These are phyloP conservation scores for Tolypocladium pustulatum DNA, from an alignment of 2,329 filamentous ascomycete species.

Conservation along the genomic window DNA sequence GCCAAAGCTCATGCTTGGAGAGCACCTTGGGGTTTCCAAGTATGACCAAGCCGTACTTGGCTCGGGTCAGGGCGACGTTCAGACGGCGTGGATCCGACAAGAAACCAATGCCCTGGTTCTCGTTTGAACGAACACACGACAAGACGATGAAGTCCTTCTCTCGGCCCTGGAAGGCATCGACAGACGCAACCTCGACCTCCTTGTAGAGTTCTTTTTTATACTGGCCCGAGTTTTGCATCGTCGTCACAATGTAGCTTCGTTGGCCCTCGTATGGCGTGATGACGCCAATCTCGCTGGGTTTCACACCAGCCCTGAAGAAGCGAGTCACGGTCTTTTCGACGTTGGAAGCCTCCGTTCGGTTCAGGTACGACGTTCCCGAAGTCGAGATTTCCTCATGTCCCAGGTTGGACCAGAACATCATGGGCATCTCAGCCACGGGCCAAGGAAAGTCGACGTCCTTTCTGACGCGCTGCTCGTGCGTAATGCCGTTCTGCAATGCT, in stretches of 20 bases:
- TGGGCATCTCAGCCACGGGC: slow-evolving; percentile 86
- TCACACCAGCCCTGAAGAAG: slow-evolving; percentile 98
- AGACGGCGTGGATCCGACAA: slow-evolving; percentile 93
- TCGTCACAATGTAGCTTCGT: slow-evolving; percentile 94
- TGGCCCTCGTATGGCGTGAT: slow-evolving; percentile 98
- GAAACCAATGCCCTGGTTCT: slow-evolving; percentile 98
- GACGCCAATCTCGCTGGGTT: slow-evolving; percentile 86
- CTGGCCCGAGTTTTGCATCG: slow-evolving; percentile 96
- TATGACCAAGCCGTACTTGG: slow-evolving; percentile 93
- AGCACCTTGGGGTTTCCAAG: slow-evolving; percentile 95
- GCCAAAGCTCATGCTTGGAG: slow-evolving; percentile 96
- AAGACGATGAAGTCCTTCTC: slow-evolving; percentile 99
- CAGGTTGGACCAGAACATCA: slow-evolving; percentile 99
- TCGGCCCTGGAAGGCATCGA: slow-evolving; percentile 96
- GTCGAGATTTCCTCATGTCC: slow-evolving; percentile 97
- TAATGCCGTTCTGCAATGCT: slow-evolving; percentile 91
- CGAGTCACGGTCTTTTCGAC: slow-evolving; percentile 98
- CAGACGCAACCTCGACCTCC: slow-evolving; percentile 94
- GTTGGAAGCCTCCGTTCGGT: slow-evolving; percentile 92
- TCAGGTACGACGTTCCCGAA: slow-evolving; percentile 94
- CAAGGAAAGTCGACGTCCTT: slow-evolving; percentile 96
- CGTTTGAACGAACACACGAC: slow-evolving; percentile 95
- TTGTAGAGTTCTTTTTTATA: slow-evolving; percentile 99
- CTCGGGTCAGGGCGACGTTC: slow-evolving; percentile 92
- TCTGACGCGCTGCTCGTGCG: slow-evolving; percentile 75